Evolutionary conservation across 257 asterid genomes (phyloP).

Genomic region (Solanum sitiens): DNA sequence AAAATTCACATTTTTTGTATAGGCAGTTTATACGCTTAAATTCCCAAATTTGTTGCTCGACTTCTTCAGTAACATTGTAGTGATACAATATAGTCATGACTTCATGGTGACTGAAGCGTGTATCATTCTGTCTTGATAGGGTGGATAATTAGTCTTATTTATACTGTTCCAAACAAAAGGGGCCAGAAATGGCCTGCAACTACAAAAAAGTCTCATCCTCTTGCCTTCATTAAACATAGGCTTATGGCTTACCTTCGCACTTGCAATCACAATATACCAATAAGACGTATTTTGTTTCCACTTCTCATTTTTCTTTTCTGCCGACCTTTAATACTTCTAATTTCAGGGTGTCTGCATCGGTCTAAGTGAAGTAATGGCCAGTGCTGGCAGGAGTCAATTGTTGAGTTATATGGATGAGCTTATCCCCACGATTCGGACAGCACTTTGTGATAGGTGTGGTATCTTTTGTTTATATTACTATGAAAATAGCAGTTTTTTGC

Average conservation of each 20-base stretch:
- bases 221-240: background rate
- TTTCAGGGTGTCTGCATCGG: slow-evolving; percentile 97
- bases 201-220: background rate
- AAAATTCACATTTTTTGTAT: background rate
- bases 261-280: background rate
- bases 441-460: slow-evolving; percentile 91
- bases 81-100: background rate
- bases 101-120: background rate
- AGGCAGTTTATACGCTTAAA: background rate
- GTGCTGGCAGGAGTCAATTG: slow-evolving; percentile 93
- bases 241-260: background rate
- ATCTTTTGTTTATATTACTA: slow-evolving; percentile 5
- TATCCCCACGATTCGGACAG: slow-evolving; percentile 88
- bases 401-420: slow-evolving; percentile 81
- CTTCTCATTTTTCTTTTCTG: background rate
- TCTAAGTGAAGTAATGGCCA: slow-evolving; percentile 94
- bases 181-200: background rate
- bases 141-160: background rate
- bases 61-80: background rate
- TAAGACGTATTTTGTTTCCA: background rate
- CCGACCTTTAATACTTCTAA: background rate
- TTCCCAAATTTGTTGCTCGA: background rate
- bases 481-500: background rate
- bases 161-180: background rate
- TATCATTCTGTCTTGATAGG: background rate